Base-by-base conservation (phyloP, 768 basidiomycete genomes). In the Steccherinum ochraceum region DNA sequence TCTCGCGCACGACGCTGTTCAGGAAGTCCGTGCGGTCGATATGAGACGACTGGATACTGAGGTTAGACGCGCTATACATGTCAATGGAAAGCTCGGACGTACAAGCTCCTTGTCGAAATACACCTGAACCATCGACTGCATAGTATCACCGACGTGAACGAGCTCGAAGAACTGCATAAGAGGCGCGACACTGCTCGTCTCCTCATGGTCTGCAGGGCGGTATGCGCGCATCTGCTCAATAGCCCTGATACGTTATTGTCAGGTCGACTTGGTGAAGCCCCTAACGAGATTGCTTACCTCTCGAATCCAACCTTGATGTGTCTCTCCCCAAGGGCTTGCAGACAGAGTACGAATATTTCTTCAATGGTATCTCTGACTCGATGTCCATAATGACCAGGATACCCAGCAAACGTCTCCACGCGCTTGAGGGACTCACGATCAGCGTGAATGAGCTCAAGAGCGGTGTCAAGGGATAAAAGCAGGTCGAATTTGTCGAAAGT, bases 51-150 rank as follows among this genome's bases (percentile, higher is more conserved):
- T 92, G 49, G 3, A 16, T 2, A 35, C 35, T 18, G n/a, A n/a
- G n/a, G n/a, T n/a, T n/a, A n/a, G n/a, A n/a, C n/a, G n/a, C n/a
- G n/a, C 41, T 12, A 46, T 50, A 26, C 24, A 40, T 20, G 24
- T 45, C 24, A n/a, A 42, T 20, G 18, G 23, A 13, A 46, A 40
- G 3, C 19, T n/a, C 11, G 1, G 3, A 64, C 84, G 21, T 54
- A 89, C 91, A 69, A 98, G 71, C 60, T 96, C 95, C 61, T 94
- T 94, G 63, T 98, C 96, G 62, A 95, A 99, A 66, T 94, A 99
- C 1, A 97, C 96, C 58, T 99, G 93, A 4, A 96, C 83, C 83
- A 98, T 97, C 16, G 86, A 91, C 67, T 95, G 92, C 41, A 98
- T 97, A 13, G 91, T 99, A 63, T 99, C 95, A 1, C 93, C 96